Percentiles rank a stretch among this genome's conserved stretches.
These are phyloP conservation scores for Bolboschoenoplectus hybrid DNA, from an alignment of 202 grass and related monocot genomes.

Conservation along the genomic window DNA sequence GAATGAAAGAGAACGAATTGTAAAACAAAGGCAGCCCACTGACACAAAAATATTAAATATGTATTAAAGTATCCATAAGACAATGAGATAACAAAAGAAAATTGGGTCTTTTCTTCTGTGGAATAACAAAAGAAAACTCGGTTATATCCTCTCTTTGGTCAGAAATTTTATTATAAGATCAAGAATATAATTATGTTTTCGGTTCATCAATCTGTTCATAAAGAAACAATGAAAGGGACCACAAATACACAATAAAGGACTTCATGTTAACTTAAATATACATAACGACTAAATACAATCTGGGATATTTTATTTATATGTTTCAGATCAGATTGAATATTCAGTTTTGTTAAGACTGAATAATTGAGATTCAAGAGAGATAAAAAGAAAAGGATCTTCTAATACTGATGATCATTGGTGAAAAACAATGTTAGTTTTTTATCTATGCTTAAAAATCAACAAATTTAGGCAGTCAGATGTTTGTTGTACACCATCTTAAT, in stretches of 20 bases:
- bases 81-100: background rate
- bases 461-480: background rate
- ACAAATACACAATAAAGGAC: background rate
- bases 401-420: background rate
- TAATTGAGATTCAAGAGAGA: background rate
- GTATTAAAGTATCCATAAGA: background rate
- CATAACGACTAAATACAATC: background rate
- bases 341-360: background rate
- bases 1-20: conserved; percentile 9
- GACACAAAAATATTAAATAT: background rate
- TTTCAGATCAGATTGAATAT: background rate
- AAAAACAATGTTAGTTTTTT: background rate
- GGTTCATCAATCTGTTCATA: background rate
- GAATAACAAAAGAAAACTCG: background rate
- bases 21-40: conserved; percentile 30
- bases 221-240: background rate
- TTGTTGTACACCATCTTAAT: too few relatives aligned
- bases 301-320: background rate
- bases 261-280: background rate
- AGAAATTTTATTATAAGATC: background rate
- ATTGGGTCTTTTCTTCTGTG: background rate
- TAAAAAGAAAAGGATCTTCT: background rate
- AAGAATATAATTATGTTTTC: conserved; percentile 3
- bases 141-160: background rate
- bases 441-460: background rate